Base-by-base conservation (phyloP, 345 rosid genomes). In the Salix udensis region DNA sequence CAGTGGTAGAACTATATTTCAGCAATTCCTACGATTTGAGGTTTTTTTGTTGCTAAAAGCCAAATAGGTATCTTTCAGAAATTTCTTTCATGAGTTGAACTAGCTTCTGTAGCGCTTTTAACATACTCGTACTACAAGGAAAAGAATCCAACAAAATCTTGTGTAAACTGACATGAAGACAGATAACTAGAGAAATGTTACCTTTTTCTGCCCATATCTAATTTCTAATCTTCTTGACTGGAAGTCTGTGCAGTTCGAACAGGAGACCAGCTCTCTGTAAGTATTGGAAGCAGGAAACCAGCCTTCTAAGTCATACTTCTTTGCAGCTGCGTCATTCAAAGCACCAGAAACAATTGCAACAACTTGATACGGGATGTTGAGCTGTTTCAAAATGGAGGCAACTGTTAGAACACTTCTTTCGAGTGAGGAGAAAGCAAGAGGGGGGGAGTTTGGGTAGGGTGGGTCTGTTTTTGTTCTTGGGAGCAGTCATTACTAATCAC, bases 141-240 rank as follows among this genome's bases (percentile, higher is more conserved):
- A n/a, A 75, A 18, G 24, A 81, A 14, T 66, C 21, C 9, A 46
- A 34, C 31, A 74, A 24, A 21, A 6, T 12, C 46, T 39, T 19
- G 6, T 48, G n/a, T 16, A 50, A 50, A 18, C 8, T 18, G 66
- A 14, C 1, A 61, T 14, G 4, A 12, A 11, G 71, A 50, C 66
- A 42, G 15, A 19, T 37, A 64, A 24, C n/a, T 70, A 77, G 18
- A 69, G 6, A 55, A 18, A 28, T 67, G 76, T 23, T 60, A 94
- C 97, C 97, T 91, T 96, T 80, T 92, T 96, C 88, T 92, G 99
- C 62, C 98, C 98, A 61, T 75, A 96, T 81, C 99, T 88, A 75
- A 87, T 96, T 82, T 93, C 98, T 76, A 96, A 82, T 75, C 91
- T 91, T 76, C 99, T 89, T 4, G 97, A 85, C 74, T 94, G 98